Evolutionary conservation across 495 filamentous ascomycete genomes (phyloP), one percentile per base, ranked within the genome.

Genomic region (Corynascus novoguineensis): DNA sequence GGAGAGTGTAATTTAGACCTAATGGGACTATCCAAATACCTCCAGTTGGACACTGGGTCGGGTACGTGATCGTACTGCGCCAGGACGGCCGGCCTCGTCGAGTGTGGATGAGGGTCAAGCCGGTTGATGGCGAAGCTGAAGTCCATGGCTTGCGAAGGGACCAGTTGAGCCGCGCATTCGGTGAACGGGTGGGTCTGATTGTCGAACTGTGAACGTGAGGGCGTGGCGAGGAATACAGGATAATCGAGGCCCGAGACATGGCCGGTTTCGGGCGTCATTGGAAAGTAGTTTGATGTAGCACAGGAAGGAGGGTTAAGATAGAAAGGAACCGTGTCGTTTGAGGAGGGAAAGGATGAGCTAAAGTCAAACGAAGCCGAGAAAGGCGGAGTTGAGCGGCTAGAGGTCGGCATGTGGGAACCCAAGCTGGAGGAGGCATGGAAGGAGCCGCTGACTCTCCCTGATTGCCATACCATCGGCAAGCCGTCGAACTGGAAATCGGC

Each of bases 281-380:
- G 65, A 35, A 72, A 75, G 50, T 67, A 74, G 2, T 70, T 54
- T 0, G 68, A 65, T 8, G 65, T 62, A 24, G 70, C 57, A 5
- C 73, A 75, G 0, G 70, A 66, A 8, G 74, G 71, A 1, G 74
- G 72, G 25, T 68, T 75, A 15, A 71, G 51, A 21, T 71, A 67
- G 12, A 60, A 63, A 2, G 51, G 14, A n/a, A 57, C 51, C 1
- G 53, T 11, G 48, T 59, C 60, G 27, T 48, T 34, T 2, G 60
- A 10, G 24, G 67, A 57, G 25, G 53, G 44, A 41, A 68, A 64
- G 5, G 66, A 70, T 1, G 50, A 51, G 35, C 37, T 48, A 27
- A 64, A 63, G 44, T 70, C 60, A 31, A 71, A 40, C 6, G 58
- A 59, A 12, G 53, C 28, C 1, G 53, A 50, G 21, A 45, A 56